These are phyloP conservation scores for Pulveroboletus sp. DNA, from an alignment of 768 basidiomycete species.

Conservation along the genomic window DNA sequence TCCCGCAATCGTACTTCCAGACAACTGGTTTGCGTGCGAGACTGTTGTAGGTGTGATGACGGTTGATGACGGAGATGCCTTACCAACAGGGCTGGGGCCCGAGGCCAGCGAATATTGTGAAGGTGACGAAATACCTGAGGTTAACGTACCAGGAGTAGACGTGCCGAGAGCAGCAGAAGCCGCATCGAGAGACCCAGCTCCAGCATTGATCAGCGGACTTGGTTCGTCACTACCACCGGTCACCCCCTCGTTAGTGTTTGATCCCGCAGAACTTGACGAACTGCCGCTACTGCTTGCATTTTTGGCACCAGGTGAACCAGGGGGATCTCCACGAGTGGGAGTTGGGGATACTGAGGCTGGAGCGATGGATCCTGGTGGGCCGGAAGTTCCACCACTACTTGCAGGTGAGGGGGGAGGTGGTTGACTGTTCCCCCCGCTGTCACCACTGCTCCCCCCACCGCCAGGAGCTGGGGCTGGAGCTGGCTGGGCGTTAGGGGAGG, in stretches of 20 bases:
- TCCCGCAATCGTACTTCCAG: conserved; percentile 45
- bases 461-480: no score
- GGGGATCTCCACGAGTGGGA: neutral
- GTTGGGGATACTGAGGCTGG: neutral
- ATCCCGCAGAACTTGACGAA: neutral
- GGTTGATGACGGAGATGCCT: conserved; percentile 14
- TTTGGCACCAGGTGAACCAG: neutral
- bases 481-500: no score
- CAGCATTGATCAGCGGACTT: neutral
- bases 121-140: neutral
- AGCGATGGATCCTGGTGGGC: neutral
- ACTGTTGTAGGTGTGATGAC: conserved; percentile 1
- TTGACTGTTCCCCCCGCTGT: neutral
- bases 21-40: conserved; percentile 29
- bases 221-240: neutral
- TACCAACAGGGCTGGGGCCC: conserved; percentile 9
- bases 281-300: neutral
- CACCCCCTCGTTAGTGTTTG: neutral
- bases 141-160: neutral
- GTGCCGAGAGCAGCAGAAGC: neutral
- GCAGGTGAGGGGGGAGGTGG: neutral
- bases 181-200: neutral
- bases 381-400: neutral
- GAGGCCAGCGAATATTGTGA: conserved; percentile 4
- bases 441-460: neutral